Percentiles rank a stretch among this genome's conserved stretches.
These are phyloP conservation scores for Pholiota microspora DNA, from an alignment of 768 basidiomycete genomes.

Conservation along the genomic window DNA sequence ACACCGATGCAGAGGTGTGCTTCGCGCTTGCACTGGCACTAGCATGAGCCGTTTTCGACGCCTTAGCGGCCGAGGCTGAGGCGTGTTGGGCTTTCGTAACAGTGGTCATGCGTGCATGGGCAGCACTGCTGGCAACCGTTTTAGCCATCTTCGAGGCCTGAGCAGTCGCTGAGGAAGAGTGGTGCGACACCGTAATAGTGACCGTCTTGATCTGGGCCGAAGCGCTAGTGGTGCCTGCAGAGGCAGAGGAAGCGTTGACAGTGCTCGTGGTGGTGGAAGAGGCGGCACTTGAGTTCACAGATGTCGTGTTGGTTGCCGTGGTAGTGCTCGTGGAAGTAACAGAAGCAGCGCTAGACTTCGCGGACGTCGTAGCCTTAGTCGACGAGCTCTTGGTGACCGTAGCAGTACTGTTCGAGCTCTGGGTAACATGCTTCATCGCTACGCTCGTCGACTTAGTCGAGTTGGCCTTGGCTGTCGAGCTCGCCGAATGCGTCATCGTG, in stretches of 20 bases:
- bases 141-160: not conserved
- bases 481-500: not conserved
- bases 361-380: not conserved
- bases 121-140: not conserved
- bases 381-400: too few relatives aligned
- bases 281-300: not conserved
- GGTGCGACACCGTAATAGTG: not conserved
- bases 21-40: too few relatives aligned
- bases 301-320: too few relatives aligned
- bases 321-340: too few relatives aligned
- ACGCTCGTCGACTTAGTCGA: too few relatives aligned
- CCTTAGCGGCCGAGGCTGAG: not conserved
- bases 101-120: not conserved
- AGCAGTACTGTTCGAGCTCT: too few relatives aligned
- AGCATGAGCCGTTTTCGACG: not conserved
- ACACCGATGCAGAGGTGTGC: too few relatives aligned
- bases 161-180: not conserved
- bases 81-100: not conserved
- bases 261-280: not conserved
- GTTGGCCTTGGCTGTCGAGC: too few relatives aligned
- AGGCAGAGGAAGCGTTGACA: not conserved
- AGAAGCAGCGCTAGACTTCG: not conserved
- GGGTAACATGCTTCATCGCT: too few relatives aligned
- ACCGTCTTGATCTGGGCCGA: not conserved
- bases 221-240: not conserved